Conservation (phyloP, 805 yeast genomes). For the Myxozyma monticola region DNA sequence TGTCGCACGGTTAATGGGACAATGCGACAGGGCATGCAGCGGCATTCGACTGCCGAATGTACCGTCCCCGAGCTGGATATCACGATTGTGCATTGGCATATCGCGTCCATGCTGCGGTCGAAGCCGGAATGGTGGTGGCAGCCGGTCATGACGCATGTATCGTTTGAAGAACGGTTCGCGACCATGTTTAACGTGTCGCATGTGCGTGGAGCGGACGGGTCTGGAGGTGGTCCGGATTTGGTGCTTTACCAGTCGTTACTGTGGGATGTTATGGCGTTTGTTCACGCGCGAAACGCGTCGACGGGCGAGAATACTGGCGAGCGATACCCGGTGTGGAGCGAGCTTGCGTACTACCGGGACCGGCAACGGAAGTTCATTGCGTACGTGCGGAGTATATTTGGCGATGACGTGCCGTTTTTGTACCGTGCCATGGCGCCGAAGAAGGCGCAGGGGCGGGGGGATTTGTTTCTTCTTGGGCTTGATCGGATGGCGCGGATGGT, state of each 20-base stretch:
- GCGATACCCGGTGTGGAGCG: constrained; percentile 5
- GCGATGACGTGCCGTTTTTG: constrained; percentile 16
- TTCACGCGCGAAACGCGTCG: neutral
- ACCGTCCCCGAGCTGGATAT: constrained; percentile 12
- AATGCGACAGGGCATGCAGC: neutral
- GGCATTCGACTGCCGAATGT: constrained; percentile 17
- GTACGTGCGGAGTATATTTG: constrained; percentile 2
- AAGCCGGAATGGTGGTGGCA: constrained; percentile 31
- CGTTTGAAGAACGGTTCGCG: constrained; percentile 26
- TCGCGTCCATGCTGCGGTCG: constrained; percentile 17
- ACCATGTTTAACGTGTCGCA: neutral
- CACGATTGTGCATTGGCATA: constrained; percentile 28
- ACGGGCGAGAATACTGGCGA: neutral
- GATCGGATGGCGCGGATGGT: constrained; percentile 12
- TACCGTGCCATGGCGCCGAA: constrained; percentile 9
- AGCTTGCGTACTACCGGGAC: constrained; percentile 1
- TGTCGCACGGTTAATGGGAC: constrained; percentile 4
- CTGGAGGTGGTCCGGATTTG: constrained; percentile 16
- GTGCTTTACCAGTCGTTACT: constrained; percentile 14
- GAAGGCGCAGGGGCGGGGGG: neutral
- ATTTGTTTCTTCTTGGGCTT: neutral
- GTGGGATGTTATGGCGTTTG: constrained; percentile 9
- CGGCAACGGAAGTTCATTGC: constrained; percentile 7
- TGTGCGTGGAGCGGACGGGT: constrained; percentile 12
- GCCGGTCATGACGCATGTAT: constrained; percentile 13